Evolutionary conservation across 2,329 filamentous ascomycete genomes (phyloP), one percentile per base, ranked within the genome.

Genomic region (Whalleya microplaca): DNA sequence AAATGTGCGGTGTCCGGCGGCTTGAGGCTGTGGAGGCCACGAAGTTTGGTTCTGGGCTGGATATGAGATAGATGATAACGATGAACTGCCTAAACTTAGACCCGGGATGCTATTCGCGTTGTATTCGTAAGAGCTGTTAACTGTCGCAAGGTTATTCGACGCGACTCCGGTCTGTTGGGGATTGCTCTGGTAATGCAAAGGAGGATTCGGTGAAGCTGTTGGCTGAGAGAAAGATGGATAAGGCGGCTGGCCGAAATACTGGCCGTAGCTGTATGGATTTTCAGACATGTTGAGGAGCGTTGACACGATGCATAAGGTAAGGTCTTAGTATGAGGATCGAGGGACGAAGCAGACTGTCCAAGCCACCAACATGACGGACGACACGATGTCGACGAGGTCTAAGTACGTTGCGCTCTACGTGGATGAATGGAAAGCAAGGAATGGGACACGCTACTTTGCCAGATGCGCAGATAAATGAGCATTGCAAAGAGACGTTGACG

Each of bases 61-160:
- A 37, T 62, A 65, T 1, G 65, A 29, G 2, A 52, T 40, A 21
- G 61, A 42, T 19, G 62, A 49, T 37, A 64, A 37, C 19, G 65
- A 45, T 3, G 66, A 51, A 3, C 56, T 66, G 2, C 67, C 66
- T 53, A 75, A 69, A 5, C 74, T 73, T n/a, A 78, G 65, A 4
- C 74, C 76, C 19, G 75, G 71, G n/a, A 76, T 75, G 16, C 63
- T 69, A 18, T 56, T 71, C 2, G 72, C 66, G 58, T 78, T 79
- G 51, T 74, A 70, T 18, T 72, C 64, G 53, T 71, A 78, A 1
- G 76, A 72, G 37, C 62, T 69, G 46, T 76, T 73, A 9, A 71
- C 59, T 9, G 64, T 56, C 10, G 61, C 59, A 37, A 69, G 72
- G 52, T 72, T 71, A 46, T 49, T 54, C 6, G 60, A 51, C 3